These are phyloP conservation scores for Aspergillus fijiensis DNA, from an alignment of 2,329 filamentous ascomycete species.

Conservation along the genomic window DNA sequence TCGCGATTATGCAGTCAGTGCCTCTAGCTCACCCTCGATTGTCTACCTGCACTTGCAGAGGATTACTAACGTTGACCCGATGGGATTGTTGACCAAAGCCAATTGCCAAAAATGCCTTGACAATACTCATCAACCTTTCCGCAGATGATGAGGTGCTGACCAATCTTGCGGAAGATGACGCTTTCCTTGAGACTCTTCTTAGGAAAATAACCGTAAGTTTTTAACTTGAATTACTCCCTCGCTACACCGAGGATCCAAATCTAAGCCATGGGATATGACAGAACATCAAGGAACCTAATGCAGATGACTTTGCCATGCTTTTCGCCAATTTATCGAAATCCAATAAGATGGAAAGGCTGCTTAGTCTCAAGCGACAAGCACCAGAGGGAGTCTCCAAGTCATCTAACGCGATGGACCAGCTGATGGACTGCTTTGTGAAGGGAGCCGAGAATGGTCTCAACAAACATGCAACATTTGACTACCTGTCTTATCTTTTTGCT, in stretches of 20 bases:
- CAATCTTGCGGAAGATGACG: slow-evolving; percentile 71
- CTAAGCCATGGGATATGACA: slow-evolving; percentile 19
- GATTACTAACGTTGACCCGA: slow-evolving; percentile 7
- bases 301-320: slow-evolving; percentile 84
- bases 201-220: slow-evolving; percentile 71
- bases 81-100: slow-evolving; percentile 50
- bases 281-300: slow-evolving; percentile 68
- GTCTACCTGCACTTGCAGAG: neutral
- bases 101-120: slow-evolving; percentile 90
- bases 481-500: slow-evolving; percentile 90
- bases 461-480: slow-evolving; percentile 82
- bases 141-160: slow-evolving; percentile 75
- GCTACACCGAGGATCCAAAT: neutral
- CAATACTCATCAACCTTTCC: slow-evolving; percentile 76
- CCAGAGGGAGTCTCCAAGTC: slow-evolving; percentile 72
- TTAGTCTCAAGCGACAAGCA: slow-evolving; percentile 65
- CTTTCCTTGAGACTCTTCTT: slow-evolving; percentile 74
- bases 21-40: neutral
- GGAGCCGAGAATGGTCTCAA: slow-evolving; percentile 81
- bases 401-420: slow-evolving; percentile 76
- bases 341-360: slow-evolving; percentile 67
- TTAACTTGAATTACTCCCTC: slow-evolving; percentile 24
- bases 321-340: slow-evolving; percentile 88
- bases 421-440: slow-evolving; percentile 95
- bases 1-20: slow-evolving; percentile 73